Percentiles rank a stretch among this genome's conserved stretches.
phyloP scores from a whole-genome alignment of 2,329 filamentous ascomycete species.

The Tolypocladium nubicola region DNA sequence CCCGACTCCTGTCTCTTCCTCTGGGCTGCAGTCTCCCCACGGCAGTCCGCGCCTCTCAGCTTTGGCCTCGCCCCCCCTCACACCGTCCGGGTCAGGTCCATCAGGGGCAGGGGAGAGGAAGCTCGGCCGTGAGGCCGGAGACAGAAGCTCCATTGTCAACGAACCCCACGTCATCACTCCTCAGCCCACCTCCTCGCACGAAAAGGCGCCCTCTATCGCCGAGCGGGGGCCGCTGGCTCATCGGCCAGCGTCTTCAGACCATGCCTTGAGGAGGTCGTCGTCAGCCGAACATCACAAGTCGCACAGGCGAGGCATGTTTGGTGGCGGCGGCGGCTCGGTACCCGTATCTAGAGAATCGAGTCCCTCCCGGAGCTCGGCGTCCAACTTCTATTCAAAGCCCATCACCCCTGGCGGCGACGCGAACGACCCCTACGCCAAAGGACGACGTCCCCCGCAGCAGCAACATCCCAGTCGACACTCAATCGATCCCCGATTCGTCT shows the following conservation, averaged over 20 bases:
- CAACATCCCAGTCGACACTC: constrained; percentile 49
- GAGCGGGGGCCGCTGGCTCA: constrained; percentile 29
- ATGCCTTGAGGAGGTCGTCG: constrained; percentile 28
- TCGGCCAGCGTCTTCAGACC: constrained; percentile 31
- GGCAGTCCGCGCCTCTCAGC: constrained; percentile 57
- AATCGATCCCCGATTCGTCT: constrained; percentile 77
- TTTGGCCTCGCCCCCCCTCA: constrained; percentile 81
- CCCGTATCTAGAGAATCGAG: constrained; percentile 52
- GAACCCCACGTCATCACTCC: constrained; percentile 50
- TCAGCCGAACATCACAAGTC: constrained; percentile 27
- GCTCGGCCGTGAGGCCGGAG: constrained; percentile 19
- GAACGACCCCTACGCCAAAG: constrained; percentile 82
- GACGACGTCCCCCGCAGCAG: constrained; percentile 60
- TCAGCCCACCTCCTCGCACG: constrained; percentile 51
- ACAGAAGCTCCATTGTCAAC: constrained; percentile 26
- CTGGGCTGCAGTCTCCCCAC: constrained; percentile 53
- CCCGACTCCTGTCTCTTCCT: constrained; percentile 56
- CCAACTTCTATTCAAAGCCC: constrained; percentile 58
- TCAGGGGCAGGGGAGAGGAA: constrained; percentile 17
- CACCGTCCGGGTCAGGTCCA: constrained; percentile 63
- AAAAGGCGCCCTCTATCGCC: constrained; percentile 32
- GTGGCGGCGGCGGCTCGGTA: constrained; percentile 39
- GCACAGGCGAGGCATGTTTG: constrained; percentile 46
- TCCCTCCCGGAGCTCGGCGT: constrained; percentile 52
- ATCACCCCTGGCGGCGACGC: constrained; percentile 69